Evolutionary conservation across 2,329 filamentous ascomycete species (phyloP), one percentile per base, ranked within the genome.

Genomic region (Nannizzia gypsea): DNA sequence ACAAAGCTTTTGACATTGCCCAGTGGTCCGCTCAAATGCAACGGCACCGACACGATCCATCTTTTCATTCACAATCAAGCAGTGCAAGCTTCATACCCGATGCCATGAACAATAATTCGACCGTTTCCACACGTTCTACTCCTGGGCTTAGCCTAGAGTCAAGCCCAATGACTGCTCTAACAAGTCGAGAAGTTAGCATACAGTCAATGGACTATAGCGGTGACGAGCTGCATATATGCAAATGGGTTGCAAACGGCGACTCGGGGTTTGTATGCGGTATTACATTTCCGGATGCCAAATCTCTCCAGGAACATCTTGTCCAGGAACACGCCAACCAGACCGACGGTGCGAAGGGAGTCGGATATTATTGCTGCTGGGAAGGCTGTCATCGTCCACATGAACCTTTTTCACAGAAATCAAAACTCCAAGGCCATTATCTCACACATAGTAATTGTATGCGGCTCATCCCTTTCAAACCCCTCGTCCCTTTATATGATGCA

Each of bases 341-440:
- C 22, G 66, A 72, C 31, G 73, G 73, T 3, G 66, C 66, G 15
- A 72, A 71, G 63, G 73, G 74, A 0, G 70, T 68, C n/a, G 74
- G 74, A 1, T 76, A 75, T 64, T 76, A 76, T 56, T 76, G 74
- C 59, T 70, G 73, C 59, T 76, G 74, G 74, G 68, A 73, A 61
- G 73, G 73, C 5, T 76, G 74, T 17, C 70, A 73, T 60, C 72
- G 74, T 1, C 73, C 73, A 1, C 64, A 74, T 59, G 73, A 76
- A 56, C 73, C 74, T 1, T 76, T 76, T 59, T 76, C 74, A 15
- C 74, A 76, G 59, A 76, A 76, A 62, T 76, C 74, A 2, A 76
- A 76, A 59, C 67, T 76, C 6, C 74, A 76, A 57, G 74, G 74
- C 2, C 74, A 76, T 61, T 76, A 75, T 58, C 61, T 76, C 28